Evolutionary conservation across 805 yeast genomes (phyloP).

Genomic region (Saturnispora diversa): DNA sequence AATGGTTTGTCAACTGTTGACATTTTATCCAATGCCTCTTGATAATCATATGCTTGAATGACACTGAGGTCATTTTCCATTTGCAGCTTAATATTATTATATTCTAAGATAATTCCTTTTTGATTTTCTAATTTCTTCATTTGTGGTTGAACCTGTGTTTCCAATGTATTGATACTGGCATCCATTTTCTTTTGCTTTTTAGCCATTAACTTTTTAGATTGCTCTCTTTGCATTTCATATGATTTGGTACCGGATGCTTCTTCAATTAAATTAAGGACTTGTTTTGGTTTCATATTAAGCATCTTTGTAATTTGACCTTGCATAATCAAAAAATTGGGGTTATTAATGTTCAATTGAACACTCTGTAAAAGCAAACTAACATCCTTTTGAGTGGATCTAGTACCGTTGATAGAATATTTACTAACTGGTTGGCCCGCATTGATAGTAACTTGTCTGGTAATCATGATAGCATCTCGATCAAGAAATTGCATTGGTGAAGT

Average conservation of each 20-base stretch:
- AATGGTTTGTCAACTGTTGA: constrained; percentile 7
- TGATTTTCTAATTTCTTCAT: constrained; percentile 72
- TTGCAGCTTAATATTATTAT: constrained; percentile 45
- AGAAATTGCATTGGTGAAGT: constrained; percentile 87
- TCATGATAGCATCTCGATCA: constrained; percentile 67
- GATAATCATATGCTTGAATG: constrained; percentile 17
- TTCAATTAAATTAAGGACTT: constrained; percentile 82
- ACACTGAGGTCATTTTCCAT: constrained; percentile 12
- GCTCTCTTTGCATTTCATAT: constrained; percentile 88
- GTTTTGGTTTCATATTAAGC: constrained; percentile 89
- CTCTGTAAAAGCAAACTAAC: constrained; percentile 87
- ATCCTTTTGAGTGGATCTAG: constrained; percentile 89
- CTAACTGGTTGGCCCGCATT: constrained; percentile 41
- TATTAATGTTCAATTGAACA: constrained; percentile 91
- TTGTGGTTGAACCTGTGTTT: constrained; percentile 91
- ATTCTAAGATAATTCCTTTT: constrained; percentile 75
- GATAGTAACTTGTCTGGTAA: constrained; percentile 81
- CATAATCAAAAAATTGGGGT: constrained; percentile 96
- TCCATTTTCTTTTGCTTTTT: constrained; percentile 80
- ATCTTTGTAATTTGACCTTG: constrained; percentile 98
- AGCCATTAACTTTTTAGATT: constrained; percentile 84
- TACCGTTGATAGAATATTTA: constrained; percentile 90
- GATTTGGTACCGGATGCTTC: constrained; percentile 98
- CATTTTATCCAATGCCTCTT: constrained; percentile 25
- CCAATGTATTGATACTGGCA: constrained; percentile 63